Conservation (phyloP, 495 filamentous ascomycete genomes). For the Xanthoparmelia taractica region DNA sequence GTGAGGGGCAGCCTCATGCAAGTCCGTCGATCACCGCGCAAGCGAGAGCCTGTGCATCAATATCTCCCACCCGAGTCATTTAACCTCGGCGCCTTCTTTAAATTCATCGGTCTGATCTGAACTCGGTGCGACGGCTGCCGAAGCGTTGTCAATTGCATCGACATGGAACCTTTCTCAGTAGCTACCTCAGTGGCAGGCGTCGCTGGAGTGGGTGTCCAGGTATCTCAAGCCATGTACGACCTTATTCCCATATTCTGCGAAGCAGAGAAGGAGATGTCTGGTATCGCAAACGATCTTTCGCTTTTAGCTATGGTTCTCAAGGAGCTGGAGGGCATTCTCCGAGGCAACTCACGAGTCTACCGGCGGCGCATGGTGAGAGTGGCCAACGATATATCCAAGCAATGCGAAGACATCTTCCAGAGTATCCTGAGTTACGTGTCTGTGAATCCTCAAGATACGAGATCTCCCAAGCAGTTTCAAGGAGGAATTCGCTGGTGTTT, state of each 20-base stretch:
- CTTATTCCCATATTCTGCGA: neutral
- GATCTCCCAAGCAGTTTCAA: neutral
- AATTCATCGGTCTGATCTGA: neutral
- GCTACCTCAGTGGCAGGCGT: conserved; percentile 4
- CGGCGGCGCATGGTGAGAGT: neutral
- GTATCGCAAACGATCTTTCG: neutral
- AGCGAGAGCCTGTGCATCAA: neutral
- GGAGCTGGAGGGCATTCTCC: neutral
- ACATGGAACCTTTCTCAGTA: neutral
- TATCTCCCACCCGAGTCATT: neutral
- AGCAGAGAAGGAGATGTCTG: conserved; percentile 1
- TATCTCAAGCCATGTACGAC: conserved; percentile 3
- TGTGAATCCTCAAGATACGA: neutral
- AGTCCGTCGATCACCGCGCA: neutral
- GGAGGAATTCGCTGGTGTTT: neutral
- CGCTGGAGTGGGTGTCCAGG: neutral
- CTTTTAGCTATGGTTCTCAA: neutral
- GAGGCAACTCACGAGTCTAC: conserved; percentile 1
- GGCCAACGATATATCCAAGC: neutral
- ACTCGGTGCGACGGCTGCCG: neutral
- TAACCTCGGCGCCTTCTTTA: neutral
- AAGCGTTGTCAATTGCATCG: neutral
- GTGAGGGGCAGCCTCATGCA: conserved; percentile 1
- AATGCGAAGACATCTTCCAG: conserved; percentile 2
- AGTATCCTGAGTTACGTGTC: neutral